A percentile compares a stretch with the other conserved stretches of the same genome.
phyloP scores from a whole-genome alignment of 192 early-diverging fungal genomes.

The Coemansia sp. region DNA sequence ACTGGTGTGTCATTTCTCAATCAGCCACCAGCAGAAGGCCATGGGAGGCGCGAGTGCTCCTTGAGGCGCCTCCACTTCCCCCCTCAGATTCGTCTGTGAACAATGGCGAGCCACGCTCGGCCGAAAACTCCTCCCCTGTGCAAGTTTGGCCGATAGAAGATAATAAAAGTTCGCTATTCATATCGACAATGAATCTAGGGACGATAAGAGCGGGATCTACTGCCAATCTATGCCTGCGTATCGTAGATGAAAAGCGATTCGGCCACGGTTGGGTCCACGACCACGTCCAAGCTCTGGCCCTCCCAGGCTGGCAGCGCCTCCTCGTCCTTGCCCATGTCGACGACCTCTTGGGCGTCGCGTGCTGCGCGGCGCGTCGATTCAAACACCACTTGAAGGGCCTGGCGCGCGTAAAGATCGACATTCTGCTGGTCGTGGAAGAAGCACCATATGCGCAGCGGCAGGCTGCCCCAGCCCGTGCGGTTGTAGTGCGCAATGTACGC shows the following conservation, averaged over 20 bases:
- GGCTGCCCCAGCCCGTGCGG: constrained; percentile 43
- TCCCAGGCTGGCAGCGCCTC: constrained; percentile 37
- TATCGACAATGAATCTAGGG: too few species aligned
- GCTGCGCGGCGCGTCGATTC: constrained; percentile 36
- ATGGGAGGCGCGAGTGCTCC: too few species aligned
- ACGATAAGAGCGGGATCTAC: too few species aligned
- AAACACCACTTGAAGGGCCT: constrained; percentile 53
- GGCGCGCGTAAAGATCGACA: constrained; percentile 44
- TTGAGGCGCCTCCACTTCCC: too few species aligned
- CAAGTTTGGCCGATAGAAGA: not conserved
- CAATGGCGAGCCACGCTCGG: too few species aligned
- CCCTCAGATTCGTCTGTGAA: too few species aligned
- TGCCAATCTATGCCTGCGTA: constrained; percentile 20
- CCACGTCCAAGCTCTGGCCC: constrained; percentile 40
- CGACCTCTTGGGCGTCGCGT: constrained; percentile 30
- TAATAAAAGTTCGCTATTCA: too few species aligned
- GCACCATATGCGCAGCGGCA: constrained; percentile 47
- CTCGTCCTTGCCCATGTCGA: constrained; percentile 37
- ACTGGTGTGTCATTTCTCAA: too few species aligned
- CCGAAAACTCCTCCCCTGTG: too few species aligned
- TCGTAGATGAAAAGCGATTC: constrained; percentile 38
- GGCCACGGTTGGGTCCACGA: constrained; percentile 31
- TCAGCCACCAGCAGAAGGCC: not conserved
- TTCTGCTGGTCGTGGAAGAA: constrained; percentile 60
- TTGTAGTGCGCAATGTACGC: constrained; percentile 50